phyloP scores from a whole-genome alignment of 2,329 filamentous ascomycete species.

The Phyllosticta paracitricarpa region DNA sequence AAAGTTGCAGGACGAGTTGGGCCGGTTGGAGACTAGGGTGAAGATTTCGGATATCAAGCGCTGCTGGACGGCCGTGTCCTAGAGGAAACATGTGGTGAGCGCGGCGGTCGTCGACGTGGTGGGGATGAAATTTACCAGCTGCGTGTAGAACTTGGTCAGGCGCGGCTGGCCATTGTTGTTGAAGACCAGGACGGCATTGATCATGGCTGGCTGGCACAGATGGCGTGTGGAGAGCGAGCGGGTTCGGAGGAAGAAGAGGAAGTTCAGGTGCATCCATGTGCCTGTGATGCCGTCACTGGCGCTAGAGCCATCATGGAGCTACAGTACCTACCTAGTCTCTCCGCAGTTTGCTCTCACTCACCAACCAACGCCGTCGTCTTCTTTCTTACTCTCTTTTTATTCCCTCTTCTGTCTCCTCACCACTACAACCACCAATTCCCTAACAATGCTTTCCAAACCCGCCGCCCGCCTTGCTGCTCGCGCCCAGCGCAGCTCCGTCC shows the following conservation, averaged over 20 bases:
- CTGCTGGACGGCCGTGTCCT: constrained; percentile 98
- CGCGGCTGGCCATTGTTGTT: constrained; percentile 96
- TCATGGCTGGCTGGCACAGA: constrained; percentile 51
- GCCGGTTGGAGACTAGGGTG: constrained; percentile 82
- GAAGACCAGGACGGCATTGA: constrained; percentile 97
- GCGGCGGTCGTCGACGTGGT: not conserved
- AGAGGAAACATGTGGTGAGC: not conserved
- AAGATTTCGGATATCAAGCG: constrained; percentile 96
- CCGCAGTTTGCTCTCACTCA: not conserved
- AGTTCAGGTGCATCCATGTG: no score
- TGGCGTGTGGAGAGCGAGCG: not conserved
- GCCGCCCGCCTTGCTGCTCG: not conserved
- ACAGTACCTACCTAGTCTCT: not conserved
- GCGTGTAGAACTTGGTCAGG: constrained; percentile 97
- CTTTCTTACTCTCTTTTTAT: not conserved
- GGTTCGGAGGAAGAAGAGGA: not conserved
- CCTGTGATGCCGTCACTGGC: not conserved
- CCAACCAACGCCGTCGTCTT: not conserved
- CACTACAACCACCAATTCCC: not conserved
- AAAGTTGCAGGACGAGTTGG: constrained; percentile 93
- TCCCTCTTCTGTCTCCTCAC: not conserved
- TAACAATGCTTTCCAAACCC: not conserved
- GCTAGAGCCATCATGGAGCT: not conserved
- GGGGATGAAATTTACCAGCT: constrained; percentile 52
- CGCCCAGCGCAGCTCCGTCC: constrained; percentile 4